Evolutionary conservation across 2,329 filamentous ascomycete species (phyloP).

Genomic region (Calonectria leucothoes): DNA sequence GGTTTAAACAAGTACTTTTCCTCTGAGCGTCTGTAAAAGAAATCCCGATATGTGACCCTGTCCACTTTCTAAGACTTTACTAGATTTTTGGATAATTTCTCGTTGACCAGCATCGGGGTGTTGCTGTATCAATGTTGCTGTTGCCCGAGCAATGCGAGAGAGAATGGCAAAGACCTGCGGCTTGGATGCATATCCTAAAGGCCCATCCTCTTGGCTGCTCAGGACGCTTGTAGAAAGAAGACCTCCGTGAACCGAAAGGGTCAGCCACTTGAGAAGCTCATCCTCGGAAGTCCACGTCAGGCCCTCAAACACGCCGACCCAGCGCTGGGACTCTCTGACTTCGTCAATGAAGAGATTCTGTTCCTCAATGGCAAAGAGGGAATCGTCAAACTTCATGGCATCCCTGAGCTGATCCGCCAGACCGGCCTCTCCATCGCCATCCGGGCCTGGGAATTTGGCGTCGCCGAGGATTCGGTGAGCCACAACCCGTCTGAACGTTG

Average conservation of each 20-base stretch:
- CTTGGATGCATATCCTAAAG: conserved; percentile 79
- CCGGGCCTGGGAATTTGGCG: conserved; percentile 21
- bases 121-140: conserved; percentile 47
- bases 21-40: conserved; percentile 1
- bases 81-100: conserved; percentile 23
- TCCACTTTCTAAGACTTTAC: conserved; percentile 7
- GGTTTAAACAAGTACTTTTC: conserved; percentile 5
- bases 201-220: conserved; percentile 64
- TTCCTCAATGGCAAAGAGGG: conserved; percentile 88
- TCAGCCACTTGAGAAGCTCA: conserved; percentile 42
- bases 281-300: conserved; percentile 37
- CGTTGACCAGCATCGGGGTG: conserved; percentile 25
- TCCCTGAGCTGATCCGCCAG: conserved; percentile 54
- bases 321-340: conserved; percentile 77
- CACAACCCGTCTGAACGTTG: conserved; percentile 54
- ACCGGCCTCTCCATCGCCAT: conserved; percentile 24
- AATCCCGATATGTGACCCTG: conserved; percentile 44
- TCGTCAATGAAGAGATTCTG: conserved; percentile 95
- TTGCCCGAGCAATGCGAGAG: conserved; percentile 57
- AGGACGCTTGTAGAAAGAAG: conserved; percentile 55
- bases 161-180: conserved; percentile 74
- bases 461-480: conserved; percentile 54
- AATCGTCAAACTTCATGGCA: conserved; percentile 68
- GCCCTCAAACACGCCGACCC: conserved; percentile 65
- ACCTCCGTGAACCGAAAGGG: conserved; percentile 63